Percentiles rank a stretch among this genome's conserved stretches.
These are phyloP conservation scores for Beauveria caledonica DNA, from an alignment of 2,329 filamentous ascomycete species.

Conservation along the genomic window DNA sequence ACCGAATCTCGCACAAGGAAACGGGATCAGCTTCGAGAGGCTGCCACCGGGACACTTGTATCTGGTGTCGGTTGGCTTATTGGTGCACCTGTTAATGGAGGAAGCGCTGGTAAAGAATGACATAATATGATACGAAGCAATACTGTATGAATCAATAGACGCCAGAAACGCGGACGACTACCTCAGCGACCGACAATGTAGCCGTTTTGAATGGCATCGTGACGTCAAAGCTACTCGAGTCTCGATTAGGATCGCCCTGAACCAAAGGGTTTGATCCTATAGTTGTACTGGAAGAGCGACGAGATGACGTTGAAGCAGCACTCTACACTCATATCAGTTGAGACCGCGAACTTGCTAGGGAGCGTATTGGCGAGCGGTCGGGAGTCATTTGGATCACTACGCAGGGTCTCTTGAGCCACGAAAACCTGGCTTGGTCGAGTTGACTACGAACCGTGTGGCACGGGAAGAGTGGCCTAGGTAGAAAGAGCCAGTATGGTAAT, in stretches of 20 bases:
- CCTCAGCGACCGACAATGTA: neutral
- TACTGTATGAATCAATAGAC: neutral
- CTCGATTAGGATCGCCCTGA: neutral
- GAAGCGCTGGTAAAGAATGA: neutral
- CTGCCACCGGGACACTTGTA: slow-evolving; percentile 57
- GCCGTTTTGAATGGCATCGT: neutral
- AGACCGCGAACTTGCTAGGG: neutral
- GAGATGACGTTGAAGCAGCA: too few species aligned
- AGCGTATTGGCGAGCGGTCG: neutral
- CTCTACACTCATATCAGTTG: neutral
- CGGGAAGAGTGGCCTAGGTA: neutral
- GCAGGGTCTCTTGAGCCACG: neutral
- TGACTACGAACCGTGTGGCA: neutral
- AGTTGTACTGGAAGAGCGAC: neutral
- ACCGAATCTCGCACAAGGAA: slow-evolving; percentile 47
- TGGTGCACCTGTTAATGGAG: slow-evolving; percentile 37
- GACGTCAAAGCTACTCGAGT: neutral
- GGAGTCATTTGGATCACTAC: neutral
- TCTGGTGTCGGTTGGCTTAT: slow-evolving; percentile 62
- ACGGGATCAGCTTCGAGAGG: slow-evolving; percentile 62
- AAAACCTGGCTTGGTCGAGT: neutral
- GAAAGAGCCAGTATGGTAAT: neutral
- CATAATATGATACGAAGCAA: neutral
- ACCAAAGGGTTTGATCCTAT: too few species aligned
- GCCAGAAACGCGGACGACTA: neutral